Percentiles rank a stretch among this genome's conserved stretches.
phyloP scores from a whole-genome alignment of 805 yeast genomes.

The Yarrowia deformans region DNA sequence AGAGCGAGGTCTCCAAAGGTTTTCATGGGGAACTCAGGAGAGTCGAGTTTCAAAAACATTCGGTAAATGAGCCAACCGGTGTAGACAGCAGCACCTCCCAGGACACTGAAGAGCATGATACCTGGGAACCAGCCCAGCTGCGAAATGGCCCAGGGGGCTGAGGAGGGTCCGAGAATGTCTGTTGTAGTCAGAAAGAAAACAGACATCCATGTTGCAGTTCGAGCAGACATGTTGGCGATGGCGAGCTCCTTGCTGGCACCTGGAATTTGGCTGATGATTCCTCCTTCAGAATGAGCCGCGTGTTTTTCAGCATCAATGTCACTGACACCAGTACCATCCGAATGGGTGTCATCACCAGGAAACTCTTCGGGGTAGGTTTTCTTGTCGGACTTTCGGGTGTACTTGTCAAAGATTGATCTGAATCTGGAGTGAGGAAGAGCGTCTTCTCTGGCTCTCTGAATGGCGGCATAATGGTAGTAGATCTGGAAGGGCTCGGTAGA shows the following conservation, averaged over 20 bases:
- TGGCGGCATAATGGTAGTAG: conserved; percentile 16
- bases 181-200: conserved; percentile 57
- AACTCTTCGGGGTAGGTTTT: too few relatives aligned
- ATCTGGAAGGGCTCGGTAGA: conserved; percentile 14
- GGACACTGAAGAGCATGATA: conserved; percentile 52
- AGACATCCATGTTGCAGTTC: conserved; percentile 45
- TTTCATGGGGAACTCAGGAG: conserved; percentile 54
- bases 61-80: conserved; percentile 53
- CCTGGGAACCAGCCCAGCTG: conserved; percentile 57
- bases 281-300: not conserved
- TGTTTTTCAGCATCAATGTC: conserved; percentile 3
- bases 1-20: conserved; percentile 54
- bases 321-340: conserved; percentile 1
- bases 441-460: conserved; percentile 34
- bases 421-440: conserved; percentile 15
- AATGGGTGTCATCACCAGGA: not conserved
- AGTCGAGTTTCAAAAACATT: conserved; percentile 51
- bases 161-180: conserved; percentile 56
- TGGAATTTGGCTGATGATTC: conserved; percentile 8
- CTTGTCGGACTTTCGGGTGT: conserved; percentile 4
- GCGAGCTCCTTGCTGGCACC: conserved; percentile 19
- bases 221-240: conserved; percentile 43
- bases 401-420: not conserved
- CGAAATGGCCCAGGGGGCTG: conserved; percentile 55
- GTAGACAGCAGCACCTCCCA: conserved; percentile 53